Base-by-base conservation (phyloP, 83 land plant species). In the Larix sibirica region DNA sequence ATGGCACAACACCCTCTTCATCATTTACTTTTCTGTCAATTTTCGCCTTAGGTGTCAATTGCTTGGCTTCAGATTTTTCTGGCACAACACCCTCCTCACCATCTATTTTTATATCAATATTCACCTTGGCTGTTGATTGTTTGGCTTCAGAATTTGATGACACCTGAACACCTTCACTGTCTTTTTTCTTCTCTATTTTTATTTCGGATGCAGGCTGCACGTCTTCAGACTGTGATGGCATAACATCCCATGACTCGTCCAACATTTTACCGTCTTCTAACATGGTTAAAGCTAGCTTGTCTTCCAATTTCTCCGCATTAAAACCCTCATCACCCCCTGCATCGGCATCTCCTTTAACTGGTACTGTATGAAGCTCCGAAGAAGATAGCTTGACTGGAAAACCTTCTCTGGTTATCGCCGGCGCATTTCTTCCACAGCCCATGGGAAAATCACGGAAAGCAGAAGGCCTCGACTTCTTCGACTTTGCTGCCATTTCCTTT, bases 391-490 rank as follows among this genome's bases (percentile, higher is more conserved):
- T 73, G 56, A 50, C n/a, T 42, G n/a, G 10, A 28, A 73, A 44
- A 20, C 21, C 77, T 20, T 44, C 54, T 23, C 54, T 73, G 7
- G 56, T 44, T 16, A 44, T 9, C 56, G 17, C 56, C 7, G 76
- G 77, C 0, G 74, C 82, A 66, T 36, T 13, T 75, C 71, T 63
- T 28, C 82, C 82, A 24, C 82, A 80, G 36, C 82, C 82, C 6
- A 65, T 6, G 20, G 82, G 82, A 24, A 80, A 80, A 44, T 80
- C 47, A 4, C 82, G 70, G 23, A 80, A n/a, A 10, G 82, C 82
- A 44, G 82, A 80, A n/a, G 67, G 67, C 13, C 67, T 64, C 67
- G 26, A 6, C 9, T 64, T 64, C 67, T 64, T 50, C 56, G 56
- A 50, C 12, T 50, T 50, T 12, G 56, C 56, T 50, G 56, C 56